These are phyloP conservation scores for Hypomontagnella monticulosa DNA, from an alignment of 495 filamentous ascomycete genomes.

Conservation along the genomic window DNA sequence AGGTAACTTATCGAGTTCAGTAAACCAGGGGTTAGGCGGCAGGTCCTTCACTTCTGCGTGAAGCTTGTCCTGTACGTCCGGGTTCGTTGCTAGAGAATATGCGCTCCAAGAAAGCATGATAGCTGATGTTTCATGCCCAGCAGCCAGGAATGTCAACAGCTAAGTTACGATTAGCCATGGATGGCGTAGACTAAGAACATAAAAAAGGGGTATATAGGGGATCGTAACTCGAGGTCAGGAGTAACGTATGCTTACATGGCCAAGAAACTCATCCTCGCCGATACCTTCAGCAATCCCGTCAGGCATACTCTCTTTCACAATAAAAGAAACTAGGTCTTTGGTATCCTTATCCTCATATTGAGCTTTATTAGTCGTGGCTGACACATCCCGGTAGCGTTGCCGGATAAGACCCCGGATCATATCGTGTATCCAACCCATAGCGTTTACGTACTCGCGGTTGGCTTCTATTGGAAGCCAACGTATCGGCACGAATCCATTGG, in stretches of 20 bases:
- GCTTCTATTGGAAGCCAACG: conserved; percentile 42
- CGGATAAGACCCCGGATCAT: conserved; percentile 61
- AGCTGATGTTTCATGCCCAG: conserved; percentile 45
- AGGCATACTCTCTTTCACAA: conserved; percentile 34
- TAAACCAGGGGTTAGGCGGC: conserved; percentile 5
- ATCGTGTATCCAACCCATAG: conserved; percentile 37
- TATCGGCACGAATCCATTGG: conserved; percentile 40
- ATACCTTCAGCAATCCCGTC: conserved; percentile 23
- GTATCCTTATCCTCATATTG: conserved; percentile 7
- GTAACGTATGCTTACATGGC: conserved; percentile 21
- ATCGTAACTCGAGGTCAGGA: too few relatives aligned
- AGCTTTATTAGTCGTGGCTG: not conserved
- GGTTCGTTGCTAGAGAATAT: conserved; percentile 33
- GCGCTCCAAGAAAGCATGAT: conserved; percentile 38
- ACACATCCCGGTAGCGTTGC: conserved; percentile 37
- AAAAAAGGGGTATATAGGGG: not conserved
- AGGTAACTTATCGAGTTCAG: conserved; percentile 35
- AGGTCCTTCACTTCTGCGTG: conserved; percentile 33
- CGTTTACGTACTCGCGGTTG: conserved; percentile 36
- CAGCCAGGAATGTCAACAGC: conserved; percentile 33
- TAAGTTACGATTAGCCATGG: conserved; percentile 1
- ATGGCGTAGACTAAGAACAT: not conserved
- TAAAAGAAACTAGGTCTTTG: conserved; percentile 35
- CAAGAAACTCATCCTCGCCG: conserved; percentile 34
- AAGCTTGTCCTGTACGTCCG: conserved; percentile 38